Evolutionary conservation across 2,329 filamentous ascomycete species (phyloP).

Genomic region (Aspergillus aculeatinus): DNA sequence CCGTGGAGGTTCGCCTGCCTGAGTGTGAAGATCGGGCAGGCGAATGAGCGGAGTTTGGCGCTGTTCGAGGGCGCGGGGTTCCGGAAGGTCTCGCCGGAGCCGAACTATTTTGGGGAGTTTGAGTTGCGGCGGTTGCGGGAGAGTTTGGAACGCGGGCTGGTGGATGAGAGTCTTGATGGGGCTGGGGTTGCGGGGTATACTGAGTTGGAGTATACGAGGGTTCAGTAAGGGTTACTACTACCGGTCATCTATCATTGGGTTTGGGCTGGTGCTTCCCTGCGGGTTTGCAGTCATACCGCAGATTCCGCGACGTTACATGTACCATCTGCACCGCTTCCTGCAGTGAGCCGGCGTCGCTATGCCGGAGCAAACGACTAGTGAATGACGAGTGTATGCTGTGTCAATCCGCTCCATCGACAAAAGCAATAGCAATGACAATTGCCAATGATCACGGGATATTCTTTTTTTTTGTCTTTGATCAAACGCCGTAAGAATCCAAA

Average conservation of each 20-base stretch:
- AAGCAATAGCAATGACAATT: neutral
- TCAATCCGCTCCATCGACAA: neutral
- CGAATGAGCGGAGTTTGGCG: slow-evolving; percentile 56
- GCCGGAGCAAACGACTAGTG: too few species aligned
- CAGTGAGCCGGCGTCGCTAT: too few species aligned
- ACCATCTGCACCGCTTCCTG: too few species aligned
- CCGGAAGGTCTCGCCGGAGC: slow-evolving; percentile 45
- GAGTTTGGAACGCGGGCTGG: slow-evolving; percentile 28
- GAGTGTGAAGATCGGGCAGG: slow-evolving; percentile 61
- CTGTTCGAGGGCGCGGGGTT: slow-evolving; percentile 65
- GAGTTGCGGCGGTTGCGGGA: slow-evolving; percentile 52
- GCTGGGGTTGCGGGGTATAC: slow-evolving; percentile 39
- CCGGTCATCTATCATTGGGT: neutral
- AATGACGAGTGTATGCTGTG: too few species aligned
- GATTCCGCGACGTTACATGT: too few species aligned
- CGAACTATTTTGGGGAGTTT: slow-evolving; percentile 68
- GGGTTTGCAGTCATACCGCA: too few species aligned
- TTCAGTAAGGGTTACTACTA: neutral
- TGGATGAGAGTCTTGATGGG: slow-evolving; percentile 28
- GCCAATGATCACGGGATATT: slow-evolving; percentile 28
- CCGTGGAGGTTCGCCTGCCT: slow-evolving; percentile 44
- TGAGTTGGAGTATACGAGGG: slow-evolving; percentile 38
- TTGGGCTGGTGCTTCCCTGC: neutral
- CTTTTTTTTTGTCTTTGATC: slow-evolving; percentile 40
- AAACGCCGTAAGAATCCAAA: slow-evolving; percentile 30